A percentile compares a stretch with the other conserved stretches of the same genome.
These are phyloP conservation scores for Teunomyces pallodes DNA, from an alignment of 805 yeast genomes.

Conservation along the genomic window DNA sequence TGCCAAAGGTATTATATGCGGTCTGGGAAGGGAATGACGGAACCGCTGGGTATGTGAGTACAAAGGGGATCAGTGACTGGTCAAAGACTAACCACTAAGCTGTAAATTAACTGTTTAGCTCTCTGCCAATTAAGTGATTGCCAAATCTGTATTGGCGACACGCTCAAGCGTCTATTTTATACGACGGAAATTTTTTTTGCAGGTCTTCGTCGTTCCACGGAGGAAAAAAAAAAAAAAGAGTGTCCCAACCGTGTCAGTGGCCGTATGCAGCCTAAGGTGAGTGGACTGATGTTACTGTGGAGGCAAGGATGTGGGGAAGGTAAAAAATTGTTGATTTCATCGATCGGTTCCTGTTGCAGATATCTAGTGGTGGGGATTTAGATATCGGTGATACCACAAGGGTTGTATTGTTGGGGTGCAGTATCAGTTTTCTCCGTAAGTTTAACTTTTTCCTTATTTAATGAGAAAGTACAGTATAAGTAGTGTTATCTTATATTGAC, in stretches of 20 bases:
- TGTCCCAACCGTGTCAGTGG: conserved; percentile 3
- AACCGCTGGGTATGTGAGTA: neutral
- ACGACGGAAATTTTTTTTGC: conserved; percentile 5
- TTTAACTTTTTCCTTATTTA: too few relatives aligned
- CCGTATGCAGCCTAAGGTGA: neutral
- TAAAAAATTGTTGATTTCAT: neutral
- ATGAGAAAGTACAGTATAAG: too few relatives aligned
- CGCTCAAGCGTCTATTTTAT: conserved; percentile 2
- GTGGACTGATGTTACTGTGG: neutral
- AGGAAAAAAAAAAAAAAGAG: conserved; percentile 1
- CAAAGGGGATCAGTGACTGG: neutral
- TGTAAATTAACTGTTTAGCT: neutral
- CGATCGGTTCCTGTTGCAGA: too few relatives aligned
- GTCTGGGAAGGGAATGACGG: neutral
- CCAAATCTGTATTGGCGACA: neutral
- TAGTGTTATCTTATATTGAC: too few relatives aligned
- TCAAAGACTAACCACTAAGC: neutral
- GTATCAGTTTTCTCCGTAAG: too few relatives aligned
- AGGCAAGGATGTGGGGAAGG: neutral
- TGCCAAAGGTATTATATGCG: neutral
- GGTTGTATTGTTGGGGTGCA: too few relatives aligned
- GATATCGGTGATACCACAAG: too few relatives aligned
- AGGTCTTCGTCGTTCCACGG: conserved; percentile 4
- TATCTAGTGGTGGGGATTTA: too few relatives aligned
- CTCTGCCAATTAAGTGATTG: conserved; percentile 2